Base-by-base conservation (phyloP, 768 basidiomycete genomes). In the Boletus eberwhitei region DNA sequence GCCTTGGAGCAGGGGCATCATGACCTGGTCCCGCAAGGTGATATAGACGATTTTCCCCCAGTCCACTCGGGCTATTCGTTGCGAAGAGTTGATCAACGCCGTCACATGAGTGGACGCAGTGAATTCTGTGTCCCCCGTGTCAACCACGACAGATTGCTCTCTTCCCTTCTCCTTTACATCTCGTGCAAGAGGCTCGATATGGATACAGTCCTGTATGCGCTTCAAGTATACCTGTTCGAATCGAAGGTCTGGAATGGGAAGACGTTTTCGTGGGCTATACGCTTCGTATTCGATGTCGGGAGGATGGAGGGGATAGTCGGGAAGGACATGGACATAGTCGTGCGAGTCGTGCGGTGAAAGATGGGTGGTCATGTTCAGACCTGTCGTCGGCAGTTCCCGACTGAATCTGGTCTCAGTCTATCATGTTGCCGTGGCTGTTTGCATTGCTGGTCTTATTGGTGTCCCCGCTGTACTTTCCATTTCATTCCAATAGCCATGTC, bases 211-310 rank as follows among this genome's bases (percentile, higher is more conserved):
- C 24, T 72, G 75, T 57, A 89, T 76, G 59, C 83, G 86, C 58
- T 77, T 78, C 53, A 88, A 56, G 67, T 87, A 91, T 48, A 81
- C 84, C 53, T 82, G 78, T 64, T 90, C 88, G 73, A 88, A 89
- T 26, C 88, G 86, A 36, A 90, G 72, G 65, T 91, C 88, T 26
- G 88, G 87, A 49, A 90, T 83, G 24, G 83, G 81, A n/a, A 84
- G 66, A 48, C 72, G 77, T 14, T 64, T 68, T n/a, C 70, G 71
- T 31, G 66, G 63, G 1, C 60, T 38, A 24, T 51, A 26, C 36
- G 41, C 59, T 26, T 60, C 59, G 29, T 62, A 48, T 5, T 57
- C 53, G 48, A 53, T n/a, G 42, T 66, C 39, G 24, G 46, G 54
- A 31, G 51, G 48, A 41, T 46, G 44, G 12, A 52, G 38, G 35